phyloP scores from a whole-genome alignment of 495 filamentous ascomycete genomes.

The Friedmanniomyces endolithicus region DNA sequence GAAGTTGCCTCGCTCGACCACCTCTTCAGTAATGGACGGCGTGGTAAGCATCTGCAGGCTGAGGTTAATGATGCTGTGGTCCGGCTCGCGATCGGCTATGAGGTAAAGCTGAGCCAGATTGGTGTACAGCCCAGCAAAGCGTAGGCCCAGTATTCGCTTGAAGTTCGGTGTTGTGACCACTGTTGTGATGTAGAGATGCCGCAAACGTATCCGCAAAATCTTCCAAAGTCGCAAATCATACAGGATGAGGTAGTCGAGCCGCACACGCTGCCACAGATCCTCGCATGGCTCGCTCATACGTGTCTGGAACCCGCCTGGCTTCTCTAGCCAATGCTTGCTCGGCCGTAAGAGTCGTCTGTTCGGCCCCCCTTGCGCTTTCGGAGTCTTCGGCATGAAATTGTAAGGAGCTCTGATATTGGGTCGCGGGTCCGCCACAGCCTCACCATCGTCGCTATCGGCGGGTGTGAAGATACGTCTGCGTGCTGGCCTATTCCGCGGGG shows the following conservation, averaged over 20 bases:
- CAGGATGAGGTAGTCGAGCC: constrained; percentile 91
- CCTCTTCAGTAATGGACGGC: constrained; percentile 87
- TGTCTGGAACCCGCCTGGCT: constrained; percentile 40
- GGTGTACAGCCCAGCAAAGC: constrained; percentile 88
- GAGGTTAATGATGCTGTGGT: constrained; percentile 96
- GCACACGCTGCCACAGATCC: constrained; percentile 73
- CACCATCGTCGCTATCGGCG: constrained; percentile 39
- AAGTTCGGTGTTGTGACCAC: constrained; percentile 90
- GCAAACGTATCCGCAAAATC: constrained; percentile 74
- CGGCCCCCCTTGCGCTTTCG: constrained; percentile 19
- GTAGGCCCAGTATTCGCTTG: constrained; percentile 86
- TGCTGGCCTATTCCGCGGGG: constrained; percentile 41
- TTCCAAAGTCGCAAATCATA: constrained; percentile 97
- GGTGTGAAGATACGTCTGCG: constrained; percentile 43
- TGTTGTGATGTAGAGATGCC: constrained; percentile 90
- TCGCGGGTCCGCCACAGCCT: constrained; percentile 22
- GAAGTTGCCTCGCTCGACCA: constrained; percentile 91
- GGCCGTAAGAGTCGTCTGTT: constrained; percentile 29
- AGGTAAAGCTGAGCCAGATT: constrained; percentile 87
- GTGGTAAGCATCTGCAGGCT: constrained; percentile 94
- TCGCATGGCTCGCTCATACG: constrained; percentile 35
- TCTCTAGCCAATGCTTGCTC: constrained; percentile 76
- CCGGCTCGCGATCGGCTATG: constrained; percentile 89
- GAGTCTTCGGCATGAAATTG: constrained; percentile 30
- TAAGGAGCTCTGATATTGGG: constrained; percentile 16